phyloP scores from a whole-genome alignment of 83 land plant species.

The Thuja plicata region DNA sequence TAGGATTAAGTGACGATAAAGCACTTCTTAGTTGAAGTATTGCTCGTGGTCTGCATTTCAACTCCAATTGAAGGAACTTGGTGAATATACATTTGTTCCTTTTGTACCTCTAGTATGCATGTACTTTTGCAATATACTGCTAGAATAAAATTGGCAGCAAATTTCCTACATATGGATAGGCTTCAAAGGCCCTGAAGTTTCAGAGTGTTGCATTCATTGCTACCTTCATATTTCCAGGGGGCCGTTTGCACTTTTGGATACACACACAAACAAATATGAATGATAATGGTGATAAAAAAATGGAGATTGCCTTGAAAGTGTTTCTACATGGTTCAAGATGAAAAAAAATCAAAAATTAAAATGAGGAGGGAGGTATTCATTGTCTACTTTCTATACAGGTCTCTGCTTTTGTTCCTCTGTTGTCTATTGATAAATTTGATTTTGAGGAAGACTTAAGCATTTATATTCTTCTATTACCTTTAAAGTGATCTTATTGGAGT shows the following conservation, averaged over 20 bases:
- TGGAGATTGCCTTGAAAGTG: background rate
- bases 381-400: background rate
- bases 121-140: background rate
- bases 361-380: background rate
- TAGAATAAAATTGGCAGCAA: background rate
- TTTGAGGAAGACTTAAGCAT: conserved; percentile 1
- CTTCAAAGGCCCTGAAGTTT: background rate
- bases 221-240: background rate
- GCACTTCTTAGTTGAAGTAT: background rate
- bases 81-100: no score
- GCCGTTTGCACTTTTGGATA: background rate
- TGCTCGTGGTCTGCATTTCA: background rate
- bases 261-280: background rate
- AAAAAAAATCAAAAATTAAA: background rate
- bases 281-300: background rate
- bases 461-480: conserved; percentile 5
- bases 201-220: background rate
- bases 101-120: conserved; percentile 3
- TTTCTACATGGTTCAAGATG: background rate
- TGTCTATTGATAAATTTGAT: background rate
- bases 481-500: conserved; percentile 1
- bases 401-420: background rate
- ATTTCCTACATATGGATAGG: background rate
- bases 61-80: background rate
- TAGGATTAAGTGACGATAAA: background rate